Percentiles rank a stretch among this genome's conserved stretches.
phyloP scores from a whole-genome alignment of 768 basidiomycete genomes.

The Lactarius indigo region DNA sequence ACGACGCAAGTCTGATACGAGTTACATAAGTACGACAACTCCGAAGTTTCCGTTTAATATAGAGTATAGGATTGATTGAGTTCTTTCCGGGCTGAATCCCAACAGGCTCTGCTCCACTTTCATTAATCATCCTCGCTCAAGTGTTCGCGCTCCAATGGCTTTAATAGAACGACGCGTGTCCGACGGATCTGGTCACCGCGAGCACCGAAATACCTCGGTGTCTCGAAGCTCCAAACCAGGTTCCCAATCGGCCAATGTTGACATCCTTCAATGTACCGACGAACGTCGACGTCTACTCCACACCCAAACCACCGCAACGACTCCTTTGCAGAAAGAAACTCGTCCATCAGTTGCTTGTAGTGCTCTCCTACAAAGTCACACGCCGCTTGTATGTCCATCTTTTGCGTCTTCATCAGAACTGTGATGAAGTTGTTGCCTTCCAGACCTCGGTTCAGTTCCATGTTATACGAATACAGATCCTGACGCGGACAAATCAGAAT shows the following conservation, averaged over 20 bases:
- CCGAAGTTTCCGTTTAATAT: too few species aligned
- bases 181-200: conserved; percentile 46
- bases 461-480: conserved; percentile 72
- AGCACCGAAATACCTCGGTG: conserved; percentile 62
- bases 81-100: too few species aligned
- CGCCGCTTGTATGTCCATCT: conserved; percentile 54
- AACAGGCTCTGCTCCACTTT: conserved; percentile 4
- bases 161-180: conserved; percentile 23
- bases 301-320: conserved; percentile 48
- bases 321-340: conserved; percentile 44
- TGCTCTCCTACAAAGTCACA: conserved; percentile 53
- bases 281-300: conserved; percentile 48
- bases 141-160: conserved; percentile 25
- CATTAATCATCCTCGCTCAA: conserved; percentile 14
- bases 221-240: conserved; percentile 67
- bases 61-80: too few species aligned
- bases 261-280: conserved; percentile 50
- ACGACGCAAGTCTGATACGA: too few species aligned
- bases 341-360: conserved; percentile 48
- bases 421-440: conserved; percentile 65
- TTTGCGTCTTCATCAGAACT: conserved; percentile 57
- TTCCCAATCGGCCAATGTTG: conserved; percentile 62
- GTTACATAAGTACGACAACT: too few species aligned
- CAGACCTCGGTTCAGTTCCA: conserved; percentile 66
- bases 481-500: conserved; percentile 28